Evolutionary conservation across 2,329 filamentous ascomycete genomes (phyloP).

Genomic region (Trichoderma atroviride): DNA sequence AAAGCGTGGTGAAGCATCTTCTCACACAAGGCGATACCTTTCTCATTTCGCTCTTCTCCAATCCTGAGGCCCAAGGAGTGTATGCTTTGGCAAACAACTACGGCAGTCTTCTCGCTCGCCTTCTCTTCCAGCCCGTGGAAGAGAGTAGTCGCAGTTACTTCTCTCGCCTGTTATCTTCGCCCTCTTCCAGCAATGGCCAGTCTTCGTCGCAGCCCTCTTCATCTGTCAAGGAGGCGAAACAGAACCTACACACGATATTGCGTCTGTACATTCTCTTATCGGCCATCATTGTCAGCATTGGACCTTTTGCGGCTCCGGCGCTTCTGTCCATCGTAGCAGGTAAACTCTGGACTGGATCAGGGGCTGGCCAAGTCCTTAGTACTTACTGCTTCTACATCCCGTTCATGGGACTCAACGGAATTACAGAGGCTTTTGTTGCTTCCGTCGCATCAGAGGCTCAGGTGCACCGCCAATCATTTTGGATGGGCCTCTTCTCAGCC

Average conservation of each 20-base stretch:
- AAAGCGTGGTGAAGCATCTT: conserved; percentile 88
- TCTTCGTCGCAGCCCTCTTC: conserved; percentile 31
- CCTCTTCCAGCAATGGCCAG: conserved; percentile 30
- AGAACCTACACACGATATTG: conserved; percentile 66
- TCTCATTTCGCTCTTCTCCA: conserved; percentile 77
- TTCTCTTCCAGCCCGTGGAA: conserved; percentile 93
- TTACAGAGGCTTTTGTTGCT: conserved; percentile 90
- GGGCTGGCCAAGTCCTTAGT: conserved; percentile 73
- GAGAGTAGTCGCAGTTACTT: conserved; percentile 92
- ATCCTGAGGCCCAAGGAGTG: conserved; percentile 79
- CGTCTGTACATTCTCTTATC: conserved; percentile 75
- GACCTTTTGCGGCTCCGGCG: conserved; percentile 73
- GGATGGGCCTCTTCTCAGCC: conserved; percentile 81
- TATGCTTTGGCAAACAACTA: conserved; percentile 96
- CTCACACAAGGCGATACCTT: conserved; percentile 94
- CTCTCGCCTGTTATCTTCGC: conserved; percentile 68
- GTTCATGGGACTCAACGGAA: conserved; percentile 86
- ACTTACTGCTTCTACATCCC: conserved; percentile 93
- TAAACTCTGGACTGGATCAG: conserved; percentile 71
- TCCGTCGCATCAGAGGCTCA: conserved; percentile 77
- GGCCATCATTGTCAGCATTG: conserved; percentile 67
- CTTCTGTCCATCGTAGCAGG: conserved; percentile 78
- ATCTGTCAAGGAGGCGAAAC: conserved; percentile 46
- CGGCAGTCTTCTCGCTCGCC: conserved; percentile 81
- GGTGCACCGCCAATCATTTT: conserved; percentile 74